Conservation (phyloP, 2,329 filamentous ascomycete genomes). For the Esteya vermicola region DNA sequence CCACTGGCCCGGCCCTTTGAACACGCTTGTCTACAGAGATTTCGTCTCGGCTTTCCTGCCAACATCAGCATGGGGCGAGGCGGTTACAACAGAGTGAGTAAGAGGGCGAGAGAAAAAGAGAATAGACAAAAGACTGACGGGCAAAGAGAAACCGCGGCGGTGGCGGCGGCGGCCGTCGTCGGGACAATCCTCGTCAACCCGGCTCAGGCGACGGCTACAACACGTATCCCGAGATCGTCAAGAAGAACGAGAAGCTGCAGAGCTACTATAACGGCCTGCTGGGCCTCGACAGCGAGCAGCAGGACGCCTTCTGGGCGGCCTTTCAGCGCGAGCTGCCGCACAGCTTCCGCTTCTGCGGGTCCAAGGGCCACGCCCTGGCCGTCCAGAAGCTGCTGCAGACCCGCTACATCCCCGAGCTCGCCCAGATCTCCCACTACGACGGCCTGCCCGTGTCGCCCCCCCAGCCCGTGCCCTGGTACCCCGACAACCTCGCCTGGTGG, state of each 20-base stretch:
- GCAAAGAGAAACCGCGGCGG: constrained; percentile 15
- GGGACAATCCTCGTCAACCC: constrained; percentile 12
- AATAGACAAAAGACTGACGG: not conserved
- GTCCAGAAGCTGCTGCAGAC: constrained; percentile 81
- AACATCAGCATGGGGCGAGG: constrained; percentile 11
- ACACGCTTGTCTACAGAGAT: no score
- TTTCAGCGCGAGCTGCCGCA: constrained; percentile 80
- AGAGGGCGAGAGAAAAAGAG: not conserved
- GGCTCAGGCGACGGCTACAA: not conserved
- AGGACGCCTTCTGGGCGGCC: constrained; percentile 68
- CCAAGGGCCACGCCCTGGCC: constrained; percentile 84
- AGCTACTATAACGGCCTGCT: constrained; percentile 71
- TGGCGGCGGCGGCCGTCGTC: constrained; percentile 17
- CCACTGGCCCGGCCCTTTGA: no score
- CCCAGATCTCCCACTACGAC: constrained; percentile 68
- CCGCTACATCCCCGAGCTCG: constrained; percentile 82
- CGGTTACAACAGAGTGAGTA: constrained; percentile 9
- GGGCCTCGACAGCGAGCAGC: constrained; percentile 65
- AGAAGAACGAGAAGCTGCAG: constrained; percentile 75
- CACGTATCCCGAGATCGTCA: constrained; percentile 47
- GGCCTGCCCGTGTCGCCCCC: constrained; percentile 72
- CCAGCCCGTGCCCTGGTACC: constrained; percentile 76
- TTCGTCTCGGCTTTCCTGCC: no score
- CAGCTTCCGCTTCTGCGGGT: constrained; percentile 94
- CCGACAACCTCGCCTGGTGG: constrained; percentile 86